Evolutionary conservation across 352 stramenopile genomes (phyloP), one percentile per base, ranked within the genome.

Genomic region (Nothophytophthora sp.): DNA sequence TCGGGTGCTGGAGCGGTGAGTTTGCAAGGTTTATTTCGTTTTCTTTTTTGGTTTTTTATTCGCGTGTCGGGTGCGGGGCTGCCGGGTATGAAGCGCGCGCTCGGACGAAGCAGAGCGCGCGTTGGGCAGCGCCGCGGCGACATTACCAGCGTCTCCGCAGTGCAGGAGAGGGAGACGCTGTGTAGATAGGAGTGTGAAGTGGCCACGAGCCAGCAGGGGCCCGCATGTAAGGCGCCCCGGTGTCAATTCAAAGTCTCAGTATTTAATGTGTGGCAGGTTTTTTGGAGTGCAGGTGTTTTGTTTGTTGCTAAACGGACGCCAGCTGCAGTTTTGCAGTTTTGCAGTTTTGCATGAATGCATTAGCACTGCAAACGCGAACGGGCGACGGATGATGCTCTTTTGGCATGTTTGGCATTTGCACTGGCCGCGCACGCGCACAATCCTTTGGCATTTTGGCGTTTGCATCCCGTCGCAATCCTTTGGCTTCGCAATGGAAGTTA

Each of bases 221-320:
- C 57, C 38, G 48, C 50, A 71, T 56, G 56, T 63, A 60, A 67
- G 50, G 46, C n/a, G 47, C 56, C 49, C 18, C 35, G 34, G 54
- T 44, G 53, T 72, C 47, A 52, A 67, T 62, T 68, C 58, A 70
- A 66, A 71, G 62, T 67, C 45, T 72, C 57, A 58, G 63, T 72
- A 72, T 72, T 72, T 72, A 72, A 68, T 72, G 63, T 72, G 19
- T 52, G 24, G 16, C 28, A 9, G 5, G 10, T 29, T 10, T 22
- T 28, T 43, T 30, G 37, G 5, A 1, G 28, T 43, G 19, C 20
- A n/a, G n/a, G n/a, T n/a, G n/a, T n/a, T n/a, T n/a, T n/a, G n/a
- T n/a, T n/a, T n/a, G n/a, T n/a, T n/a, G n/a, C n/a, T n/a, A n/a
- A n/a, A n/a, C n/a, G n/a, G n/a, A 20, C 19, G 34, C 34, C 34